phyloP scores from a whole-genome alignment of 208 protist genomes.

The Spongospora subterranea region DNA sequence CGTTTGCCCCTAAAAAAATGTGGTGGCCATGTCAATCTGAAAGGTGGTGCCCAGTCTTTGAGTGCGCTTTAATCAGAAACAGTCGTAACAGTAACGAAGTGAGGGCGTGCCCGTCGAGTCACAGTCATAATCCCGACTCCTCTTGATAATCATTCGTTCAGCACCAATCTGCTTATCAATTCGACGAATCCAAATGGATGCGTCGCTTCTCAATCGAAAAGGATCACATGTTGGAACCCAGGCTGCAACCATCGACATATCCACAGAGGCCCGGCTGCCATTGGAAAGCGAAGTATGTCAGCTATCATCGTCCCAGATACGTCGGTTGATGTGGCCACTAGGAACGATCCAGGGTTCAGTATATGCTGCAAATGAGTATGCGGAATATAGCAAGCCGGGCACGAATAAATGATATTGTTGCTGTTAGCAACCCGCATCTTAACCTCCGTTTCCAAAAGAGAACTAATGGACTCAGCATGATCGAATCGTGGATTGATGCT shows the following conservation, averaged over 20 bases:
- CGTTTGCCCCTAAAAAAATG: too few relatives aligned
- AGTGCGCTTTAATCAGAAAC: too few relatives aligned
- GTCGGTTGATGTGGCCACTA: neutral
- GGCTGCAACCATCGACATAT: neutral
- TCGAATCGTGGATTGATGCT: slow-evolving; percentile 45
- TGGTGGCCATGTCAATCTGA: too few relatives aligned
- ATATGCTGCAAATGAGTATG: slow-evolving; percentile 45
- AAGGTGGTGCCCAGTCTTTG: too few relatives aligned
- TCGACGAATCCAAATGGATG: too few relatives aligned
- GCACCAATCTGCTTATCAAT: too few relatives aligned
- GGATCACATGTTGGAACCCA: neutral
- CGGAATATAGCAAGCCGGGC: neutral
- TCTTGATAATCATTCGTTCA: too few relatives aligned
- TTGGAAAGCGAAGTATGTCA: neutral
- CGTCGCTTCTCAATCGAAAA: too few relatives aligned
- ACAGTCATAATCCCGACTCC: too few relatives aligned
- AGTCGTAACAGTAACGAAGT: too few relatives aligned
- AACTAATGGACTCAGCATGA: neutral
- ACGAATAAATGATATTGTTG: neutral
- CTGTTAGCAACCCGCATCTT: slow-evolving; percentile 50
- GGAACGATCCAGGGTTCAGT: slow-evolving; percentile 19
- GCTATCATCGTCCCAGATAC: neutral
- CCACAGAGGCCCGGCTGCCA: neutral
- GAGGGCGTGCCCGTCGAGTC: too few relatives aligned
- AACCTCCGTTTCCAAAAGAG: slow-evolving; percentile 50